Percentiles rank a stretch among this genome's conserved stretches.
These are phyloP conservation scores for Alternaria burnsii DNA, from an alignment of 2,329 filamentous ascomycete genomes.

Conservation along the genomic window DNA sequence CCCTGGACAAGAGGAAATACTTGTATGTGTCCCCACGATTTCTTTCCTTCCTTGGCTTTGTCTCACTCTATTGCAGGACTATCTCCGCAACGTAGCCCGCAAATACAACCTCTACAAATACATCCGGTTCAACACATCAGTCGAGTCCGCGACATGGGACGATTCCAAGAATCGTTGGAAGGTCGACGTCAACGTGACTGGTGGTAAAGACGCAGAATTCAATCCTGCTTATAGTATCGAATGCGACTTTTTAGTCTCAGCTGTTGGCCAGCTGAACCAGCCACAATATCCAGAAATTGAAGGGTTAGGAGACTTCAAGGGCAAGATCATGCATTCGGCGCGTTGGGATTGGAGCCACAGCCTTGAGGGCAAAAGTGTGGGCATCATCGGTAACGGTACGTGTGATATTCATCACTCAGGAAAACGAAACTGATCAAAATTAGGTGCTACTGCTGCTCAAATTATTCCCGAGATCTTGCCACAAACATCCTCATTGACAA, in stretches of 20 bases:
- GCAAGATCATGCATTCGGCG: conserved; percentile 65
- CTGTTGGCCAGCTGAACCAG: conserved; percentile 66
- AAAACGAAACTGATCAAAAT: conserved; percentile 1
- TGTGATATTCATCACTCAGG: neutral
- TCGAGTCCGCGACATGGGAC: conserved; percentile 64
- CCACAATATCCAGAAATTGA: conserved; percentile 61
- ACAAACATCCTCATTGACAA: conserved; percentile 58
- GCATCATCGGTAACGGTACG: conserved; percentile 66
- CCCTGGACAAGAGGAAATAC: conserved; percentile 68
- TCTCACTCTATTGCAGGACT: conserved; percentile 47
- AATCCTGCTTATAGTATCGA: conserved; percentile 61
- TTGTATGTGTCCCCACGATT: conserved; percentile 44
- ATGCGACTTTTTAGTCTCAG: conserved; percentile 65
- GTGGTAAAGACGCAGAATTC: conserved; percentile 65
- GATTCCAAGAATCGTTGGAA: conserved; percentile 62
- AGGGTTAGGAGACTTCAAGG: conserved; percentile 59
- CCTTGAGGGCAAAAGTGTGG: conserved; percentile 63
- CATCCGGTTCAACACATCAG: conserved; percentile 65
- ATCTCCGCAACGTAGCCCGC: conserved; percentile 62
- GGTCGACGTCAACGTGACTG: conserved; percentile 57
- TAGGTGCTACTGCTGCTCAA: conserved; percentile 65
- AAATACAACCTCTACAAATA: conserved; percentile 65
- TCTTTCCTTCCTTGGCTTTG: neutral
- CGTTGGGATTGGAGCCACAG: conserved; percentile 69
- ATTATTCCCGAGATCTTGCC: conserved; percentile 66